A percentile compares a stretch with the other conserved stretches of the same genome.
These are phyloP conservation scores for Botrytis porri DNA, from an alignment of 2,329 filamentous ascomycete species.

Conservation along the genomic window DNA sequence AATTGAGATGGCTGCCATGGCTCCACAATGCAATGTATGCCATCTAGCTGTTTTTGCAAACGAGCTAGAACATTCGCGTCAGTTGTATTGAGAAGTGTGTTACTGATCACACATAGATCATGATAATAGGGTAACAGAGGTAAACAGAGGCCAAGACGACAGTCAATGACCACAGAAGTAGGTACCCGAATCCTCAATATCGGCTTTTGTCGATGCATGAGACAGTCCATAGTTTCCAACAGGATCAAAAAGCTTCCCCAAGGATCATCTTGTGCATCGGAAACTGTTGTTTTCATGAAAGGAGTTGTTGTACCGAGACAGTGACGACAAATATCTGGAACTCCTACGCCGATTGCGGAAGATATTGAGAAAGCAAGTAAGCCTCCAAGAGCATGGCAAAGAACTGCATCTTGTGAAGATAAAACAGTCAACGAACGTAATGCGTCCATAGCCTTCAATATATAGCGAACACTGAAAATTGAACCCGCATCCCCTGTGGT, in stretches of 20 bases:
- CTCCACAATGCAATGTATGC: conserved; percentile 28
- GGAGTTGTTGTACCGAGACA: conserved; percentile 30
- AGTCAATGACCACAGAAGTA: conserved; percentile 23
- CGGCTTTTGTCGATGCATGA: conserved; percentile 33
- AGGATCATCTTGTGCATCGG: conserved; percentile 24
- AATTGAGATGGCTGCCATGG: conserved; percentile 33
- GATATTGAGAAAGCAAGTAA: conserved; percentile 32
- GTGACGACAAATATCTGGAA: conserved; percentile 32
- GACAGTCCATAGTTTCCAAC: conserved; percentile 34
- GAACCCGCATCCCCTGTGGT: conserved; percentile 17
- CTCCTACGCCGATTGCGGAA: conserved; percentile 33
- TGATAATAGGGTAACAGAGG: conserved; percentile 34
- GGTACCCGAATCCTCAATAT: conserved; percentile 26
- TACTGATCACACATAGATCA: conserved; percentile 34
- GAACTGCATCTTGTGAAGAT: conserved; percentile 25
- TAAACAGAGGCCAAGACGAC: conserved; percentile 33
- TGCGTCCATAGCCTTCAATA: conserved; percentile 28
- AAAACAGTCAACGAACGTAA: conserved; percentile 31
- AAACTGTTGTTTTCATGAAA: conserved; percentile 22
- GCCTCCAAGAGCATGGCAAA: conserved; percentile 31
- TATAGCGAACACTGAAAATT: conserved; percentile 23
- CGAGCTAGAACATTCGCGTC: conserved; percentile 22
- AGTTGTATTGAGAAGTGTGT: conserved; percentile 25
- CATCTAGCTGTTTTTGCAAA: conserved; percentile 29
- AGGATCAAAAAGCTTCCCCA: conserved; percentile 31